Evolutionary conservation across 2,329 filamentous ascomycete genomes (phyloP).

Genomic region (Aspergillus uvarum): DNA sequence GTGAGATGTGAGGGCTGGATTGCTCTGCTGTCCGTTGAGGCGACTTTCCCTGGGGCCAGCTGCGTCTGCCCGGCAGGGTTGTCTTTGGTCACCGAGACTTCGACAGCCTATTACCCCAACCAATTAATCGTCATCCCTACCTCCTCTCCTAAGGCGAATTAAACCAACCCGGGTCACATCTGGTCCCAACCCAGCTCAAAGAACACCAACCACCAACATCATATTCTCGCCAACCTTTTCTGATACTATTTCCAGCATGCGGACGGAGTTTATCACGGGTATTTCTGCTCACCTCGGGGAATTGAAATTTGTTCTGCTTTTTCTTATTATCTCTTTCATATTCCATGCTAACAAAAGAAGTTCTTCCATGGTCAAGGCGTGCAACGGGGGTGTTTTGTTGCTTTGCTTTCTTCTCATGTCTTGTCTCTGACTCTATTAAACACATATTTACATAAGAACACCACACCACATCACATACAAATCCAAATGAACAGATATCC

Average conservation of each 20-base stretch:
- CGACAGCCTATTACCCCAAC: no score
- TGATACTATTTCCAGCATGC: not conserved
- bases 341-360: not conserved
- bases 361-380: not conserved
- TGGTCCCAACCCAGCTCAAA: no score
- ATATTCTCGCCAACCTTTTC: not conserved
- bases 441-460: not conserved
- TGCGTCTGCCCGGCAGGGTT: no score
- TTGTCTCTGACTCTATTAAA: not conserved
- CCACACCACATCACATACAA: not conserved
- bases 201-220: not conserved
- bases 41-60: no score
- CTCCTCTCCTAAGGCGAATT: no score
- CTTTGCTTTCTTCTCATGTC: not conserved
- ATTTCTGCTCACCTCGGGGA: not conserved
- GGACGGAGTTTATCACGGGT: not conserved
- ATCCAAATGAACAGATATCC: not conserved
- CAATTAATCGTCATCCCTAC: no score
- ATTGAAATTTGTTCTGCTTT: not conserved
- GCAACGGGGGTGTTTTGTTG: not conserved
- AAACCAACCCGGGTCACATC: no score
- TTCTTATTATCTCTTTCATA: not conserved
- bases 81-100: no score
- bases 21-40: not conserved
- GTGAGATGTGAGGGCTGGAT: not conserved